A percentile compares a stretch with the other conserved stretches of the same genome.
Evolutionary conservation across 441 rosid species (phyloP).

Genomic region (Capsella rubella): DNA sequence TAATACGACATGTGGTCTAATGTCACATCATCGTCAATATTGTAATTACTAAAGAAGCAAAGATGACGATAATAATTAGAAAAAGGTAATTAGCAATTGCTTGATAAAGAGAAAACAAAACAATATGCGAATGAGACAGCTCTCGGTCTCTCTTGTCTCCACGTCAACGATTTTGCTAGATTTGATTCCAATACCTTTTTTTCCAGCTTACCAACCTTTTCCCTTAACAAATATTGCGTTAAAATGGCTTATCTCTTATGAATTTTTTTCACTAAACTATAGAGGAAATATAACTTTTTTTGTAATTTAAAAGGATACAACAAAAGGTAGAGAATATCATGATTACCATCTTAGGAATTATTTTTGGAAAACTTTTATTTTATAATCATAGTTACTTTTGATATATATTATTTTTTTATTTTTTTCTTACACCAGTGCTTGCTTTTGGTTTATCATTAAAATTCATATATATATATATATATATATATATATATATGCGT

Average conservation of each 20-base stretch:
- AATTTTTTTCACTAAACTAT: neutral
- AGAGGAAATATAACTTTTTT: neutral
- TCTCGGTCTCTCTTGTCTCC: slow-evolving; percentile 27
- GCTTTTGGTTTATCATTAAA: neutral
- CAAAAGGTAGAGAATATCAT: neutral
- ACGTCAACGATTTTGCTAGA: slow-evolving; percentile 44
- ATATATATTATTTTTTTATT: neutral
- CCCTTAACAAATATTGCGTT: neutral
- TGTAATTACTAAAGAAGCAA: slow-evolving; percentile 9
- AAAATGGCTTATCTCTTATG: neutral
- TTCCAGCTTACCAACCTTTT: slow-evolving; percentile 7
- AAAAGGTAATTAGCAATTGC: neutral
- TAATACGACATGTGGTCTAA: slow-evolving; percentile 9
- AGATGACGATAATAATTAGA: neutral
- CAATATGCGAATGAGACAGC: slow-evolving; percentile 30
- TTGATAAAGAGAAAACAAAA: slow-evolving; percentile 31
- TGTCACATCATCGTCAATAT: slow-evolving; percentile 23
- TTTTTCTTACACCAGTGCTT: neutral
- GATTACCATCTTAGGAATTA: slow-evolving; percentile 7
- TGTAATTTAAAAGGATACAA: neutral
- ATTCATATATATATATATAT: too few species aligned
- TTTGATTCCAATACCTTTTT: slow-evolving; percentile 35
- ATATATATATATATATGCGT: too few species aligned
- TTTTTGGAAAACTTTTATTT: neutral
- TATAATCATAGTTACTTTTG: neutral